A percentile compares a stretch with the other conserved stretches of the same genome.
Conservation (phyloP, 2,329 filamentous ascomycete species). For the Alternaria tenuissima region DNA sequence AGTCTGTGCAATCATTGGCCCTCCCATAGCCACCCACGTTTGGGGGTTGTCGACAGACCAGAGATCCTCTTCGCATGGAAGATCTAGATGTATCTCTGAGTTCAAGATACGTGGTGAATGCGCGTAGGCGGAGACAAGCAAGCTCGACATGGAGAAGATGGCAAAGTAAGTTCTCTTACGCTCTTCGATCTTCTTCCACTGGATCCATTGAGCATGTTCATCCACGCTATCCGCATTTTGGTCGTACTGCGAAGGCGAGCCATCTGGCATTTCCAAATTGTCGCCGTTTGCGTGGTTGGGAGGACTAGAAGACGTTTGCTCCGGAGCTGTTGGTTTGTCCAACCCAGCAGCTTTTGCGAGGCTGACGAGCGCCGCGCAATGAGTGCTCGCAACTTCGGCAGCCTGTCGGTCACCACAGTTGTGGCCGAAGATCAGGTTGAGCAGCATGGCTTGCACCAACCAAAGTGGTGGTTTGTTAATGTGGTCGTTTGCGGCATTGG, state of each 20-base stretch:
- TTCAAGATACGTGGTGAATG: conserved; percentile 91
- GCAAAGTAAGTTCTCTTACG: conserved; percentile 91
- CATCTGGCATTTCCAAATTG: conserved; percentile 66
- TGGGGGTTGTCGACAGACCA: conserved; percentile 85
- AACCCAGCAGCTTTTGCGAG: conserved; percentile 89
- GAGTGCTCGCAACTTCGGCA: conserved; percentile 89
- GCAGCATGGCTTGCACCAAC: conserved; percentile 95
- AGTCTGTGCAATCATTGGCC: conserved; percentile 71
- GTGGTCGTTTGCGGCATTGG: conserved; percentile 62
- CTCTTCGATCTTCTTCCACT: conserved; percentile 89
- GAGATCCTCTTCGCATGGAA: conserved; percentile 92
- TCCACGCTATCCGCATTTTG: conserved; percentile 57
- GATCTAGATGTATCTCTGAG: conserved; percentile 86
- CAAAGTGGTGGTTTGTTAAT: conserved; percentile 82
- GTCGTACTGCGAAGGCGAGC: conserved; percentile 33
- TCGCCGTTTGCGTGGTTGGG: conserved; percentile 56
- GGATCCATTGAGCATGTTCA: conserved; percentile 81
- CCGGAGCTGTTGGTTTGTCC: conserved; percentile 57
- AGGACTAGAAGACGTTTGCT: conserved; percentile 28
- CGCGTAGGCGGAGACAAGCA: conserved; percentile 92
- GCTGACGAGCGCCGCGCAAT: conserved; percentile 89
- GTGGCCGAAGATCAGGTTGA: conserved; percentile 95
- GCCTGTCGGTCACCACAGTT: conserved; percentile 92
- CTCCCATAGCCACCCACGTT: conserved; percentile 81
- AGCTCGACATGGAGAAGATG: conserved; percentile 89